Evolutionary conservation across 1,284 basidiomycete species (phyloP), one percentile per base, ranked within the genome.

Genomic region (Paramarasmius palmivorus): DNA sequence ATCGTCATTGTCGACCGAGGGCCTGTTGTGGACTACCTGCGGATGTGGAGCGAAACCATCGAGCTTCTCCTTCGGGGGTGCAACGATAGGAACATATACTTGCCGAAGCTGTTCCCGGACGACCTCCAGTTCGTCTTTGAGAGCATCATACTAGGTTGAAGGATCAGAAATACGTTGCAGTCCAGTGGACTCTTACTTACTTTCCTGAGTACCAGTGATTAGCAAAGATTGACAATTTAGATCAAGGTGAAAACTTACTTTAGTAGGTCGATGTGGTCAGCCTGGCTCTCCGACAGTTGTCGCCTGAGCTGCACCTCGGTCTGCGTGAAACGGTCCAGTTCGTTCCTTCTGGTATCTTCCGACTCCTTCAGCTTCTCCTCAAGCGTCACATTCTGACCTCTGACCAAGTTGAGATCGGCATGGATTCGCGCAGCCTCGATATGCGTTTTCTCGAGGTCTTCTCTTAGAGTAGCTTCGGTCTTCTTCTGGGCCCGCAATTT

Each of bases 401-500:
- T 4, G 25, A 46, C 9, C 26, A 15, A 12, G 7, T 23, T 26
- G 9, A 29, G 22, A 9, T 46, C 44, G 17, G 25, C 44, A 23
- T 46, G 25, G 12, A 40, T 58, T 40, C 60, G 62, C 52, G 63
- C 63, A 8, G 51, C 53, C 38, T 56, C 50, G 25, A 70, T 36
- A 37, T 64, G 60, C 25, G 60, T 61, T 29, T 71, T 57, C 50
- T 71, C 29, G 40, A 7, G 29, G 29, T 41, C 17, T 17, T 51
- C 59, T 46, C 51, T 56, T n/a, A 55, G 46, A 7, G 54, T 49
- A 39, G 59, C 57, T 22, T 56, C 50, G 12, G 57, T 53, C 23
- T 61, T 59, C 41, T 64, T 67, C 48, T 70, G 61, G 5, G 58
- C 49, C 38, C 67, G 62, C 52, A 72, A 55, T 19, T 58, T 65